Evolutionary conservation across 2,329 filamentous ascomycete genomes (phyloP).

Genomic region (Sordariomycetes sp.): DNA sequence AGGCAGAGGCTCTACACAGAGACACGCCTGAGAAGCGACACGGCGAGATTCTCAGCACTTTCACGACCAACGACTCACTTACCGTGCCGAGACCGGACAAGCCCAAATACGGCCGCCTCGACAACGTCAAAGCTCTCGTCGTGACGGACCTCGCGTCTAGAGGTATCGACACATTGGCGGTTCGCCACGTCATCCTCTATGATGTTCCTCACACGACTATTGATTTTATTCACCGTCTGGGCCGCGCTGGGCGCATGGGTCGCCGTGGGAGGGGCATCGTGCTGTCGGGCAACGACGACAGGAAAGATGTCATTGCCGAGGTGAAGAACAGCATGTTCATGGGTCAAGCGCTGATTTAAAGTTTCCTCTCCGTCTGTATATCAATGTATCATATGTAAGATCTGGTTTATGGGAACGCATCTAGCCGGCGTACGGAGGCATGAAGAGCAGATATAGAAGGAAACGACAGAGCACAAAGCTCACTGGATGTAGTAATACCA

Average conservation of each 20-base stretch:
- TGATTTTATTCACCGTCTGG: slow-evolving; percentile 94
- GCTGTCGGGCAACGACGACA: slow-evolving; percentile 79
- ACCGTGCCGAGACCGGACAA: slow-evolving; percentile 17
- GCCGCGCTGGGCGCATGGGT: slow-evolving; percentile 87
- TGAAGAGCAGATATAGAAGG: too few species aligned
- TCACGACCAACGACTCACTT: slow-evolving; percentile 47
- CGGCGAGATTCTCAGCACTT: slow-evolving; percentile 65
- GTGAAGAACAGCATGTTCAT: slow-evolving; percentile 85
- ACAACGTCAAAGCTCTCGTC: slow-evolving; percentile 83
- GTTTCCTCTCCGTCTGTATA: not conserved
- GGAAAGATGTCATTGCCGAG: slow-evolving; percentile 83
- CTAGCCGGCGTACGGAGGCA: too few species aligned
- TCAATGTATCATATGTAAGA: not conserved
- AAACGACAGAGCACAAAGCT: too few species aligned
- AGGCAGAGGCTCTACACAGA: slow-evolving; percentile 75
- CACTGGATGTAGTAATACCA: too few species aligned
- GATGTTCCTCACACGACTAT: slow-evolving; percentile 97
- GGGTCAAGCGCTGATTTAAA: slow-evolving; percentile 66
- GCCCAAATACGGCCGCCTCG: slow-evolving; percentile 40
- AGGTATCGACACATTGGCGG: slow-evolving; percentile 88
- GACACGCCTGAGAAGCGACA: slow-evolving; percentile 74
- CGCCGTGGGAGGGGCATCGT: slow-evolving; percentile 83
- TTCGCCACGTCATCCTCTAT: slow-evolving; percentile 86
- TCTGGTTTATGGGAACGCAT: too few species aligned
- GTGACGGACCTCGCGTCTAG: slow-evolving; percentile 88